These are phyloP conservation scores for Epichloe sibirici DNA, from an alignment of 2,329 filamentous ascomycete species.

Conservation along the genomic window DNA sequence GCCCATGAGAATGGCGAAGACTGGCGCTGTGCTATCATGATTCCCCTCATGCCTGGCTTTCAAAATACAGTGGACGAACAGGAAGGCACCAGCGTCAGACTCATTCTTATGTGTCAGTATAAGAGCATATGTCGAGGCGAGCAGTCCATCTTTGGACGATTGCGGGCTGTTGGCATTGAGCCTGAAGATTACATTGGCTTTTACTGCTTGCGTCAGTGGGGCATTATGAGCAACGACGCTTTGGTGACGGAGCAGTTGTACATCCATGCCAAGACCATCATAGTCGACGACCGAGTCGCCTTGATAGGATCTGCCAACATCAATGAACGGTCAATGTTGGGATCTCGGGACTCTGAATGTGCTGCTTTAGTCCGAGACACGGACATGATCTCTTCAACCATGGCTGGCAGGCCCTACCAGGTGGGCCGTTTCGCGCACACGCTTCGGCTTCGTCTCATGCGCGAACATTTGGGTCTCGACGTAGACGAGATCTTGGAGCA, in stretches of 20 bases:
- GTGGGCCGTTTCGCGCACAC: slow-evolving; percentile 91
- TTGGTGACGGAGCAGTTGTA: slow-evolving; percentile 94
- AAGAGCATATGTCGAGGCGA: slow-evolving; percentile 91
- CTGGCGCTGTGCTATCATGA: slow-evolving; percentile 82
- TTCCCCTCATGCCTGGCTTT: slow-evolving; percentile 96
- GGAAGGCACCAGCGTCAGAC: slow-evolving; percentile 83
- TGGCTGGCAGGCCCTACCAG: slow-evolving; percentile 80
- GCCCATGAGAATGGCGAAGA: slow-evolving; percentile 75
- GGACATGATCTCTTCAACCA: slow-evolving; percentile 82
- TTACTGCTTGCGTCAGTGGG: slow-evolving; percentile 86
- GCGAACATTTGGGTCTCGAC: slow-evolving; percentile 91
- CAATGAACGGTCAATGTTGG: slow-evolving; percentile 93
- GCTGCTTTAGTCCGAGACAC: slow-evolving; percentile 85
- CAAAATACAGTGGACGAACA: slow-evolving; percentile 92
- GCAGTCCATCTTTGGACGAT: slow-evolving; percentile 77
- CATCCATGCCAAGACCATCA: slow-evolving; percentile 93
- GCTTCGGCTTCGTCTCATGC: slow-evolving; percentile 84
- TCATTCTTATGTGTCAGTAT: slow-evolving; percentile 97
- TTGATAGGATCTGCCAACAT: slow-evolving; percentile 98
- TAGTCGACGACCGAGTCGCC: slow-evolving; percentile 85
- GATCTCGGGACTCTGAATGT: slow-evolving; percentile 81
- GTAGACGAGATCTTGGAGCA: slow-evolving; percentile 83
- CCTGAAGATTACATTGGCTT: slow-evolving; percentile 94
- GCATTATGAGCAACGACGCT: slow-evolving; percentile 72
- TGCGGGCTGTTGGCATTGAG: slow-evolving; percentile 70